Conservation (phyloP, 1,284 basidiomycete species). For the Microbotryum lychnidis-dioicae region DNA sequence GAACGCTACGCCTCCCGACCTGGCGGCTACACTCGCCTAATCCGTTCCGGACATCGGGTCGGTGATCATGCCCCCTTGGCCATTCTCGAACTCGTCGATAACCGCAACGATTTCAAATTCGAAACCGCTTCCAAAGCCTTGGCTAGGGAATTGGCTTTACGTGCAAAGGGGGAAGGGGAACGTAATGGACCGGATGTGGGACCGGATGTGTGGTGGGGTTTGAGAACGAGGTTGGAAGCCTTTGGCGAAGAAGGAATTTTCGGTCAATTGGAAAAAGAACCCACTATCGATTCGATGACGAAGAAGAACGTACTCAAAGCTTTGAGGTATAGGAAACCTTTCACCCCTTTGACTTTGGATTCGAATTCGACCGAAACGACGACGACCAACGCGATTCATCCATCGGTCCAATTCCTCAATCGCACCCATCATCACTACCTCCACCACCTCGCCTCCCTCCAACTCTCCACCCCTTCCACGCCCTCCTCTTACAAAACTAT, state of each 20-base stretch:
- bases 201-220: constrained; percentile 7
- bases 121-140: constrained; percentile 75
- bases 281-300: constrained; percentile 11
- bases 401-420: constrained; percentile 27
- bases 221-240: constrained; percentile 11
- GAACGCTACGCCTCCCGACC: constrained; percentile 71
- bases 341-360: neutral
- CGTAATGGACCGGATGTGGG: neutral
- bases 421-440: constrained; percentile 32
- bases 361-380: neutral
- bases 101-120: constrained; percentile 75
- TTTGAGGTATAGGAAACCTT: constrained; percentile 11
- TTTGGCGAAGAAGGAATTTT: neutral
- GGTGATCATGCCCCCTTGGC: constrained; percentile 93
- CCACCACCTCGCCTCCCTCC: constrained; percentile 20
- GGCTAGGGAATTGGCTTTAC: constrained; percentile 55
- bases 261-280: neutral
- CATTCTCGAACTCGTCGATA: constrained; percentile 88
- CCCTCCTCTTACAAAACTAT: constrained; percentile 14
- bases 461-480: constrained; percentile 6
- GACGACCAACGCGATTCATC: neutral
- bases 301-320: constrained; percentile 27
- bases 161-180: neutral
- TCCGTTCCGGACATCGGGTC: constrained; percentile 74
- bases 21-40: constrained; percentile 93